Conservation (phyloP, 2,329 filamentous ascomycete genomes). For the Fusarium avenaceum region DNA sequence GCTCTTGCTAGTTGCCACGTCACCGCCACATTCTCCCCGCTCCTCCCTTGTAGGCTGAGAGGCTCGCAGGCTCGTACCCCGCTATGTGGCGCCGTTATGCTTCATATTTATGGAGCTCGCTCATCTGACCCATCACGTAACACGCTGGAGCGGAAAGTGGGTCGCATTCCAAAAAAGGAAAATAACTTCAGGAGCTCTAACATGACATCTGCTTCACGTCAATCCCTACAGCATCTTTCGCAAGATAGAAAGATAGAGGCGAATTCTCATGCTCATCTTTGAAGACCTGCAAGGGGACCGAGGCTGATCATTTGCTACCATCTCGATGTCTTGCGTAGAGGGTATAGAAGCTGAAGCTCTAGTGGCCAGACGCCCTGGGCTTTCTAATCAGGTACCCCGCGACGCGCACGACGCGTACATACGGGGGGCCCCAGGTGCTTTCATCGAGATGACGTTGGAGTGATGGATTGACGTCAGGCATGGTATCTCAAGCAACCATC, state of each 20-base stretch:
- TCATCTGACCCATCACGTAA: conserved; percentile 3
- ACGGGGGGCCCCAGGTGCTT: conserved; percentile 6
- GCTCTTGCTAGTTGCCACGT: conserved; percentile 15
- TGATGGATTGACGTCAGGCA: conserved; percentile 40
- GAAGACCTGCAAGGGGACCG: conserved; percentile 26
- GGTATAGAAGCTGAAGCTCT: too few relatives aligned
- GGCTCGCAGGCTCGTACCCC: conserved; percentile 3
- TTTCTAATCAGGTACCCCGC: conserved; percentile 23
- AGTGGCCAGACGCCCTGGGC: too few relatives aligned
- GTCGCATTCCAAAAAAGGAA: conserved; percentile 3
- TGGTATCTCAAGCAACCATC: conserved; percentile 30
- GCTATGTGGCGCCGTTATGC: conserved; percentile 34
- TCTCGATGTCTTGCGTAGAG: background rate
- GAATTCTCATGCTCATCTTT: background rate
- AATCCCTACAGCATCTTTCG: background rate
- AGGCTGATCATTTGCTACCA: background rate
- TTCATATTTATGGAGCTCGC: background rate
- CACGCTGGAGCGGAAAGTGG: conserved; percentile 16
- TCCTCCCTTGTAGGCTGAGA: too few relatives aligned
- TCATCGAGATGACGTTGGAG: conserved; percentile 36
- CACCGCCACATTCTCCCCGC: conserved; percentile 30
- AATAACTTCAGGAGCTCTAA: background rate
- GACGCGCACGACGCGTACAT: conserved; percentile 36
- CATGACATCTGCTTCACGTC: conserved; percentile 19
- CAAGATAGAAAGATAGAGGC: background rate